Conservation (phyloP, 2,329 filamentous ascomycete genomes). For the Xylaria sp. region DNA sequence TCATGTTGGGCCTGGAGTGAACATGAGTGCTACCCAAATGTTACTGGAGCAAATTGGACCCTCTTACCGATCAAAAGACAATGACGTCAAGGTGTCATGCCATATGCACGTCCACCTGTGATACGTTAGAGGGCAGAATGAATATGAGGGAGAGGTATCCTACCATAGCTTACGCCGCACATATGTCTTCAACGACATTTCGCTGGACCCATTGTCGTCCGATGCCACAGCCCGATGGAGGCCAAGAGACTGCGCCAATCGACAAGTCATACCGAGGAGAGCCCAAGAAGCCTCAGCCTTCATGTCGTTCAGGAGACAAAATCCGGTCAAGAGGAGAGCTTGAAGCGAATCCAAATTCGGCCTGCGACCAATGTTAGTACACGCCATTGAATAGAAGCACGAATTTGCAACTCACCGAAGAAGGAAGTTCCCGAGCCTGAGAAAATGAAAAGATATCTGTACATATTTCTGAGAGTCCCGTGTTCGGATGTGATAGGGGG, state of each 20-base stretch:
- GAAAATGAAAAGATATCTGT: conserved; percentile 67
- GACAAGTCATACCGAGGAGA: conserved; percentile 63
- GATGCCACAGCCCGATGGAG: conserved; percentile 54
- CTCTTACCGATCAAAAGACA: conserved; percentile 64
- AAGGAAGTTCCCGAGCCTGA: conserved; percentile 65
- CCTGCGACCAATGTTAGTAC: conserved; percentile 37
- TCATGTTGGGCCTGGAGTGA: conserved; percentile 60
- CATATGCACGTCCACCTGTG: conserved; percentile 63
- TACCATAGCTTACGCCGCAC: conserved; percentile 61
- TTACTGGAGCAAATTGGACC: not conserved
- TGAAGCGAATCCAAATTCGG: conserved; percentile 69
- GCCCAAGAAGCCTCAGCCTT: conserved; percentile 71
- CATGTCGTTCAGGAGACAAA: conserved; percentile 69
- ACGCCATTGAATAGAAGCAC: not conserved
- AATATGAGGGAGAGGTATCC: not conserved
- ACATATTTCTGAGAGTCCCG: conserved; percentile 63
- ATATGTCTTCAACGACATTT: conserved; percentile 55
- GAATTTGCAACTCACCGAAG: conserved; percentile 48
- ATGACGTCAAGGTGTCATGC: conserved; percentile 67
- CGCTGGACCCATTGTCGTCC: conserved; percentile 50
- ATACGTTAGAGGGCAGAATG: conserved; percentile 14
- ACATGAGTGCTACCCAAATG: conserved; percentile 13
- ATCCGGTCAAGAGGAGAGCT: conserved; percentile 63
- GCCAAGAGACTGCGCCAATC: conserved; percentile 66
- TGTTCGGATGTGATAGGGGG: conserved; percentile 63